Percentiles rank a stretch among this genome's conserved stretches.
phyloP scores from a whole-genome alignment of 768 basidiomycete genomes.

The Boletus subcaerulescens region DNA sequence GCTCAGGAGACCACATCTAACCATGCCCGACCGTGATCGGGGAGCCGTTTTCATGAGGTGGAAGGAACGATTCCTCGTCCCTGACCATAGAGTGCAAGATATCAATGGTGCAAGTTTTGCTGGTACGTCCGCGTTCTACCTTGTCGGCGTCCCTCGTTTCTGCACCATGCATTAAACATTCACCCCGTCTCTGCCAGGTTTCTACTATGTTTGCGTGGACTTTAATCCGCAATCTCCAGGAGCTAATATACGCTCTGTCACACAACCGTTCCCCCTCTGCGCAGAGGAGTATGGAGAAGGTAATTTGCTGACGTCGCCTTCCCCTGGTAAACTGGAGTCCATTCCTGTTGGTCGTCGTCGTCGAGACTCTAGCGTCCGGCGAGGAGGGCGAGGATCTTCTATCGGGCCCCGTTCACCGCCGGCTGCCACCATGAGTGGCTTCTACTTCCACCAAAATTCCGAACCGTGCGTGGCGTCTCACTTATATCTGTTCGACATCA shows the following conservation, averaged over 20 bases:
- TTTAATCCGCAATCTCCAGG: conserved; percentile 64
- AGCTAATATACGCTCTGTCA: conserved; percentile 30
- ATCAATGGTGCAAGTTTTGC: conserved; percentile 96
- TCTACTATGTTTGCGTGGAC: conserved; percentile 95
- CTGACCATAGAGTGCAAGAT: conserved; percentile 88
- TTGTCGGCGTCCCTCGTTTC: background rate
- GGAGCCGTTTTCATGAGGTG: conserved; percentile 93
- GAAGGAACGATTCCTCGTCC: conserved; percentile 97
- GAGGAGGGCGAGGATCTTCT: conserved; percentile 45
- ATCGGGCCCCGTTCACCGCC: conserved; percentile 47
- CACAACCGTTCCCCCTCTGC: conserved; percentile 37
- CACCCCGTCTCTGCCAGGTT: conserved; percentile 47
- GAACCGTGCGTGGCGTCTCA: conserved; percentile 67
- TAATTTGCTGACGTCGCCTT: conserved; percentile 29
- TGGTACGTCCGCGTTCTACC: conserved; percentile 47
- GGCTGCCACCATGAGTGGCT: conserved; percentile 79
- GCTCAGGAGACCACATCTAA: conserved; percentile 72
- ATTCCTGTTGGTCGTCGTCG: conserved; percentile 35
- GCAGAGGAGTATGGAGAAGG: conserved; percentile 26
- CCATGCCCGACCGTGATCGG: conserved; percentile 72
- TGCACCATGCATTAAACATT: conserved; percentile 17
- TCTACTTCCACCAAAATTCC: conserved; percentile 92
- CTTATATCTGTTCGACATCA: background rate
- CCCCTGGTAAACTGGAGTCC: conserved; percentile 37
- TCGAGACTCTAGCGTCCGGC: conserved; percentile 47